phyloP scores from a whole-genome alignment of 106 monocot species.

The Acorus gramineus region DNA sequence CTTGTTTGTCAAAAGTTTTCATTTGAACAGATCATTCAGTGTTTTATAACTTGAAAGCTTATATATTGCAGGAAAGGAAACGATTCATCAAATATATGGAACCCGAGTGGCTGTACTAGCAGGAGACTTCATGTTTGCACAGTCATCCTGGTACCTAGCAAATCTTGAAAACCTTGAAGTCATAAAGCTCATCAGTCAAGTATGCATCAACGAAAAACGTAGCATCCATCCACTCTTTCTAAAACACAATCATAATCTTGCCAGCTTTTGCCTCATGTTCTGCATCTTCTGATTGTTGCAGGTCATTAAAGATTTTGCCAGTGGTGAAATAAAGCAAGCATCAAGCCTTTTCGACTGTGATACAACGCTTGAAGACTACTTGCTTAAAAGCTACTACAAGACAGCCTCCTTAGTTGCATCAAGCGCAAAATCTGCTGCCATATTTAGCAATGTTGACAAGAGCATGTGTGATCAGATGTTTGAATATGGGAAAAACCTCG shows the following conservation, averaged over 20 bases:
- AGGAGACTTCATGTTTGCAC: conserved; percentile 97
- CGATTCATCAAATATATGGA: conserved; percentile 88
- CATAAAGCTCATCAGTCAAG: conserved; percentile 97
- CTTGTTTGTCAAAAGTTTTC: background rate
- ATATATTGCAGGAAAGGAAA: conserved; percentile 66
- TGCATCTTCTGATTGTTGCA: conserved; percentile 14
- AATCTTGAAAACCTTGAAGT: conserved; percentile 92
- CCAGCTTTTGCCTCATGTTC: background rate
- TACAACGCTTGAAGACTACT: conserved; percentile 67
- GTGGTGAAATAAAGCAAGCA: conserved; percentile 94
- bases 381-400: conserved; percentile 93
- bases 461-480: conserved; percentile 63
- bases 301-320: conserved; percentile 99
- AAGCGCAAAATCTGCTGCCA: conserved; percentile 82
- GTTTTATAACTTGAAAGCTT: too few relatives aligned
- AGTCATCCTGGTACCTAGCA: conserved; percentile 96
- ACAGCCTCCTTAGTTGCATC: conserved; percentile 85
- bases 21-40: background rate
- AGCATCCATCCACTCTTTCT: background rate
- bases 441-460: conserved; percentile 48
- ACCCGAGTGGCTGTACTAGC: conserved; percentile 86
- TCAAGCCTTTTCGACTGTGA: conserved; percentile 78
- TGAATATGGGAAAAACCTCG: conserved; percentile 86
- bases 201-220: conserved; percentile 9
- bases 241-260: background rate